These are phyloP conservation scores for Sclerotinia spermophila DNA, from an alignment of 2,329 filamentous ascomycete genomes.

Conservation along the genomic window DNA sequence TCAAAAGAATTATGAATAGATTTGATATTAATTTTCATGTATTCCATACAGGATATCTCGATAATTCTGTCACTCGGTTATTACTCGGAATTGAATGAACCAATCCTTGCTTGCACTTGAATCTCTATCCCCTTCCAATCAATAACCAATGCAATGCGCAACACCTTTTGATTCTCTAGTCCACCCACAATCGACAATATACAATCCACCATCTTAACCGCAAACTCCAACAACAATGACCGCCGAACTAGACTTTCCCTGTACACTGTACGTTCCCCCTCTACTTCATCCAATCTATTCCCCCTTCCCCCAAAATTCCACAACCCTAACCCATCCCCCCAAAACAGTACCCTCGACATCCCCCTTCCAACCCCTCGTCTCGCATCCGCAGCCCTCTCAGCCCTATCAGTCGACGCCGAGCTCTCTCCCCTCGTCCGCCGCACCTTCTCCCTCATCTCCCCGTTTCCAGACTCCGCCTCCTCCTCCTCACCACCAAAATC, in stretches of 20 bases:
- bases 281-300: neutral
- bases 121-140: neutral
- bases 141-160: neutral
- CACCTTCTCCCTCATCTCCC: conserved; percentile 56
- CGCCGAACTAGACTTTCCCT: conserved; percentile 53
- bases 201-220: neutral
- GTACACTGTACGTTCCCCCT: conserved; percentile 52
- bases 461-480: conserved; percentile 10
- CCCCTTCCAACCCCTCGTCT: conserved; percentile 80
- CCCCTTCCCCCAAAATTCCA: neutral
- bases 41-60: neutral
- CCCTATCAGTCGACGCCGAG: conserved; percentile 82
- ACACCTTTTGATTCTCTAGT: conserved; percentile 1
- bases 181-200: neutral
- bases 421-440: conserved; percentile 80
- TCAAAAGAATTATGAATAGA: neutral
- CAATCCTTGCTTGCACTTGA: conserved; percentile 4
- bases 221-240: conserved; percentile 5
- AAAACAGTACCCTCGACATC: conserved; percentile 32
- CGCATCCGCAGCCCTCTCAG: conserved; percentile 68
- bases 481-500: neutral
- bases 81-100: neutral
- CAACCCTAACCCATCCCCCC: neutral
- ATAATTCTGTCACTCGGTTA: neutral
- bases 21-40: neutral